These are phyloP conservation scores for Lenwebbia sp. DNA, from an alignment of 345 rosid genomes.

Conservation along the genomic window DNA sequence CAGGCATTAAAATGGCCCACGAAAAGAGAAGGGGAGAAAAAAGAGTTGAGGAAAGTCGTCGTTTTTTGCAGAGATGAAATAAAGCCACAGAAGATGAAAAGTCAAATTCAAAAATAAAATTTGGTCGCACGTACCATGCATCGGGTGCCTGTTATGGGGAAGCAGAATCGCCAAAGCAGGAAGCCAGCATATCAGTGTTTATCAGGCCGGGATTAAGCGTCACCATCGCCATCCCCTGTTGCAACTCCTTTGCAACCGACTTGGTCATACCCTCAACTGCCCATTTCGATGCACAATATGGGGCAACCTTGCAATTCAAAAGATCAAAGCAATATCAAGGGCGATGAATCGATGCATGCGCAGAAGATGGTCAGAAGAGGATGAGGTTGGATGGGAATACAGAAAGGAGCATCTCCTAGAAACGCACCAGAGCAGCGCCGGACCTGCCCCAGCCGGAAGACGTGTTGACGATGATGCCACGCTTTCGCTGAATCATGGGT, in stretches of 20 bases:
- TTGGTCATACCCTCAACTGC: slow-evolving; percentile 86
- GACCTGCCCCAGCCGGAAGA: slow-evolving; percentile 99
- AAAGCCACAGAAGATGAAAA: too few species aligned
- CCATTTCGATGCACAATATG: slow-evolving; percentile 96
- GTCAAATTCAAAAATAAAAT: not conserved
- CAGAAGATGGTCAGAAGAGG: not conserved
- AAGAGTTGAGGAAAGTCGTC: not conserved
- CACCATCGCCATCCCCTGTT: slow-evolving; percentile 69
- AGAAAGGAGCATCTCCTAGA: not conserved
- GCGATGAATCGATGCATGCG: not conserved
- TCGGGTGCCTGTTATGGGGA: slow-evolving; percentile 78
- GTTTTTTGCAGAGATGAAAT: not conserved
- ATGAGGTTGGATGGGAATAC: not conserved
- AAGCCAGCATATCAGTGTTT: slow-evolving; percentile 74
- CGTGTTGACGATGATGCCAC: slow-evolving; percentile 75
- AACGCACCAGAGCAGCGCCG: slow-evolving; percentile 83
- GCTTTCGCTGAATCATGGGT: slow-evolving; percentile 64
- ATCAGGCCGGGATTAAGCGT: slow-evolving; percentile 86
- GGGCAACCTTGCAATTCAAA: slow-evolving; percentile 59
- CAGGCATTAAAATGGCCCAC: not conserved
- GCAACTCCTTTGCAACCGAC: slow-evolving; percentile 86
- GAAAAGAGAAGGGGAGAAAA: not conserved
- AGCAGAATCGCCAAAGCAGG: slow-evolving; percentile 80
- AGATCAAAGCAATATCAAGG: too few species aligned
- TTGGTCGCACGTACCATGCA: slow-evolving; percentile 37